Evolutionary conservation across 106 monocot species (phyloP).

Genomic region (Amphibolis antarctica): DNA sequence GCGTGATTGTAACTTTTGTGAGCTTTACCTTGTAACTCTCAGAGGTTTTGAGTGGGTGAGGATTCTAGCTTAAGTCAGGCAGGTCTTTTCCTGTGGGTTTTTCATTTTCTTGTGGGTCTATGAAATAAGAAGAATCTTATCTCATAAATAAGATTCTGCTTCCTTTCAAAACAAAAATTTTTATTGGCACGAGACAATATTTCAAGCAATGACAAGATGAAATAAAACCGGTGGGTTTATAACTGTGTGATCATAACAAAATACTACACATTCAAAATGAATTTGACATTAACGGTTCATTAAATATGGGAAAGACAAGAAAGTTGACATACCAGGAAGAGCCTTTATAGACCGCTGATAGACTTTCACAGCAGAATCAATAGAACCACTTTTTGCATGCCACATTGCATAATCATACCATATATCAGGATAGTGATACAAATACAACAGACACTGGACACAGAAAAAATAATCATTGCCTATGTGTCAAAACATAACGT

Average conservation of each 20-base stretch:
- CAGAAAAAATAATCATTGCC: background rate
- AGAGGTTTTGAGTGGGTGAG: too few relatives aligned
- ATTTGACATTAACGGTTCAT: background rate
- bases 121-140: too few relatives aligned
- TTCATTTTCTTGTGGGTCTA: too few relatives aligned
- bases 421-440: constrained; percentile 95
- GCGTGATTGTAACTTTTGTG: too few relatives aligned
- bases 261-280: background rate
- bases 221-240: background rate
- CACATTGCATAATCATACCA: constrained; percentile 98
- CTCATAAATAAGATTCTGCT: too few relatives aligned
- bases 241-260: background rate
- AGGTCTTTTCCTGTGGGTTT: too few relatives aligned
- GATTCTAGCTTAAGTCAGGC: too few relatives aligned
- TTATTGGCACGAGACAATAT: too few relatives aligned
- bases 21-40: too few relatives aligned
- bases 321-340: constrained; percentile 69
- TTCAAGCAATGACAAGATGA: too few relatives aligned
- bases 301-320: constrained; percentile 1
- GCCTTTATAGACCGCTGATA: constrained; percentile 93
- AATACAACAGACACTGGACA: constrained; percentile 74
- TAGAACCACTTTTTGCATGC: constrained; percentile 73
- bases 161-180: too few relatives aligned
- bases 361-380: constrained; percentile 74
- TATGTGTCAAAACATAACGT: background rate